Percentiles rank a stretch among this genome's conserved stretches.
Conservation (phyloP, 495 filamentous ascomycete species). For the Platismatia glauca region DNA sequence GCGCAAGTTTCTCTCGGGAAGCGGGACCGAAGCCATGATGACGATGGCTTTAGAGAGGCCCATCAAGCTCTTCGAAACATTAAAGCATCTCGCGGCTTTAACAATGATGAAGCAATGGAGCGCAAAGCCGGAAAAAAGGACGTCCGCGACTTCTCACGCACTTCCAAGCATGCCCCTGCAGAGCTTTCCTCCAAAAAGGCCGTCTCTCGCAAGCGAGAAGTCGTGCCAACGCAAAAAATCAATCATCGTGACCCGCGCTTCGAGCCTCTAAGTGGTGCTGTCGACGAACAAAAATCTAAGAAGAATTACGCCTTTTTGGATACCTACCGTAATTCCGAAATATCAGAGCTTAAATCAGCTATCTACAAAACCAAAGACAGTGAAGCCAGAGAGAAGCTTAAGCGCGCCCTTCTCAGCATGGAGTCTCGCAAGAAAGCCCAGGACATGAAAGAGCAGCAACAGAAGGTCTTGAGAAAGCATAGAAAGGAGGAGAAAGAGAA, state of each 20-base stretch:
- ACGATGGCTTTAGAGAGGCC: background rate
- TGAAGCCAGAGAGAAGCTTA: conserved; percentile 52
- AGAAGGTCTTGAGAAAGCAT: conserved; percentile 59
- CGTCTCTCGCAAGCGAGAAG: conserved; percentile 68
- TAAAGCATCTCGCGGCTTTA: conserved; percentile 29
- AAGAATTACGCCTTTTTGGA: conserved; percentile 79
- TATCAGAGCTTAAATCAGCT: conserved; percentile 57
- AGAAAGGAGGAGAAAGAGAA: conserved; percentile 73
- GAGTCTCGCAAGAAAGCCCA: conserved; percentile 61
- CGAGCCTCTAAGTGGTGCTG: conserved; percentile 40
- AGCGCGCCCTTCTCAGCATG: conserved; percentile 56
- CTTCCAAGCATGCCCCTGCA: conserved; percentile 80
- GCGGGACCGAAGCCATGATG: conserved; percentile 27
- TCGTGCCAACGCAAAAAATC: conserved; percentile 40
- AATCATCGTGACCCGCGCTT: conserved; percentile 80
- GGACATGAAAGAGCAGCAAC: conserved; percentile 54
- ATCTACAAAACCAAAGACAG: conserved; percentile 58
- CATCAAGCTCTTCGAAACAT: conserved; percentile 18
- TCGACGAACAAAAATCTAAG: conserved; percentile 47
- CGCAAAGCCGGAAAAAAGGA: conserved; percentile 33
- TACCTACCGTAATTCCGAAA: conserved; percentile 71
- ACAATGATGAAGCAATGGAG: conserved; percentile 32
- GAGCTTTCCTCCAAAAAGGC: conserved; percentile 71
- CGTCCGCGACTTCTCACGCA: conserved; percentile 39
- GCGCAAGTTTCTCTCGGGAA: conserved; percentile 63